phyloP scores from a whole-genome alignment of 768 basidiomycete genomes.

The Tylopilus plumbeoviolaceoides region DNA sequence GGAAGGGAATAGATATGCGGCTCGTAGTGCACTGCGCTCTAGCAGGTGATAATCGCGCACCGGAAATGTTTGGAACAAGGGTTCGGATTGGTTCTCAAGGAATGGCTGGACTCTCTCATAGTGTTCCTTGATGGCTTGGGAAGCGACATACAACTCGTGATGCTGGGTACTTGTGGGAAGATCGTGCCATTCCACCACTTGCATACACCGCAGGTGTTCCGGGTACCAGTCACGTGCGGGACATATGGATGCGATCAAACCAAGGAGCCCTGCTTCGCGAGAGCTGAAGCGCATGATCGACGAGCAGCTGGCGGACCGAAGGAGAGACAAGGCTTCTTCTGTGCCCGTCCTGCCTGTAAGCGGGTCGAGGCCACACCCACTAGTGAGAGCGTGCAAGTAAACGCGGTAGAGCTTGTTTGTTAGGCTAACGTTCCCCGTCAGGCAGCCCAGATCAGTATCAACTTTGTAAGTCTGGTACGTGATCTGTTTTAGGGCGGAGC shows the following conservation, averaged over 20 bases:
- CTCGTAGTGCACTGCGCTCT: conserved; percentile 13
- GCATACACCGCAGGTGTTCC: conserved; percentile 34
- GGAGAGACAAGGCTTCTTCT: conserved; percentile 39
- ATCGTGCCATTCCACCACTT: conserved; percentile 34
- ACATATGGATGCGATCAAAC: conserved; percentile 4
- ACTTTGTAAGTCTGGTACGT: too few relatives aligned
- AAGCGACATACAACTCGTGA: conserved; percentile 22
- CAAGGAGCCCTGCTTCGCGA: conserved; percentile 31
- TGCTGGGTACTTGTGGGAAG: conserved; percentile 29
- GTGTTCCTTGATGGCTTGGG: conserved; percentile 17
- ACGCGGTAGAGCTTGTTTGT: conserved; percentile 33
- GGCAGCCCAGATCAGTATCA: too few relatives aligned
- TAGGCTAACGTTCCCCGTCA: conserved; percentile 9
- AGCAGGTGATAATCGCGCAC: conserved; percentile 8
- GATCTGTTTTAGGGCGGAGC: too few relatives aligned
- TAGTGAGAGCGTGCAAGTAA: conserved; percentile 47
- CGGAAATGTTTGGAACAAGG: conserved; percentile 7
- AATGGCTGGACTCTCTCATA: conserved; percentile 15
- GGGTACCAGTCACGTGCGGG: conserved; percentile 39
- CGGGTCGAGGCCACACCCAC: conserved; percentile 40
- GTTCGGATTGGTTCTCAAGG: not conserved
- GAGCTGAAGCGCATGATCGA: conserved; percentile 38
- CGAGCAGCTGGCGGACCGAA: conserved; percentile 34
- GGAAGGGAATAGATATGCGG: conserved; percentile 7
- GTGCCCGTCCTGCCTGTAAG: conserved; percentile 41